Conservation (phyloP, 768 basidiomycete genomes). For the Boletus reticulatus region DNA sequence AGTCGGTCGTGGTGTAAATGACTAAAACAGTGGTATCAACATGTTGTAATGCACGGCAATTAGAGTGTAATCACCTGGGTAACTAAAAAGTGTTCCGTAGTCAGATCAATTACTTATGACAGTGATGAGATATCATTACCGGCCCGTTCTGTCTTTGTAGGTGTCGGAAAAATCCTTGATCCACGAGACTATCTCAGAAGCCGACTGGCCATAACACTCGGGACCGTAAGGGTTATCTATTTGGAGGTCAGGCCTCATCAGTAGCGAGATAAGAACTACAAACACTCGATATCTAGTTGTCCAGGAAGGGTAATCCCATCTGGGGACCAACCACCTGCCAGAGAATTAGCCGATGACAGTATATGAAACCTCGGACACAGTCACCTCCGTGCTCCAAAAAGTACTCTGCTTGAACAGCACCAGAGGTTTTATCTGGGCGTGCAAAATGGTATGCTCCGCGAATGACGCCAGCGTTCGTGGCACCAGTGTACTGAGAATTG, state of each 20-base stretch:
- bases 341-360: slow-evolving; percentile 24
- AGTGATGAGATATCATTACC: slow-evolving; percentile 30
- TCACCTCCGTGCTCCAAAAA: slow-evolving; percentile 57
- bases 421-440: slow-evolving; percentile 49
- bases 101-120: not conserved
- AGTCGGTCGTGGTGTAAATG: slow-evolving; percentile 63
- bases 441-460: slow-evolving; percentile 65
- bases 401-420: slow-evolving; percentile 56
- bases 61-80: slow-evolving; percentile 33
- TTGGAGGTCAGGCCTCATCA: not conserved
- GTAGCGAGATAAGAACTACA: slow-evolving; percentile 6
- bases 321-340: slow-evolving; percentile 48
- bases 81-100: slow-evolving; percentile 25
- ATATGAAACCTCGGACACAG: slow-evolving; percentile 17
- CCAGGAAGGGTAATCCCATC: slow-evolving; percentile 65
- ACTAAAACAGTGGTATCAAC: slow-evolving; percentile 29
- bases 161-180: slow-evolving; percentile 60
- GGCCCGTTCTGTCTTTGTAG: slow-evolving; percentile 46
- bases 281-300: slow-evolving; percentile 62
- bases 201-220: slow-evolving; percentile 53
- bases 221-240: slow-evolving; percentile 52
- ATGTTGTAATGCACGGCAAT: not conserved
- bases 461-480: slow-evolving; percentile 53
- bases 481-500: slow-evolving; percentile 48
- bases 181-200: slow-evolving; percentile 61